phyloP scores from a whole-genome alignment of 2,329 filamentous ascomycete genomes.

The Colletotrichum sp. region DNA sequence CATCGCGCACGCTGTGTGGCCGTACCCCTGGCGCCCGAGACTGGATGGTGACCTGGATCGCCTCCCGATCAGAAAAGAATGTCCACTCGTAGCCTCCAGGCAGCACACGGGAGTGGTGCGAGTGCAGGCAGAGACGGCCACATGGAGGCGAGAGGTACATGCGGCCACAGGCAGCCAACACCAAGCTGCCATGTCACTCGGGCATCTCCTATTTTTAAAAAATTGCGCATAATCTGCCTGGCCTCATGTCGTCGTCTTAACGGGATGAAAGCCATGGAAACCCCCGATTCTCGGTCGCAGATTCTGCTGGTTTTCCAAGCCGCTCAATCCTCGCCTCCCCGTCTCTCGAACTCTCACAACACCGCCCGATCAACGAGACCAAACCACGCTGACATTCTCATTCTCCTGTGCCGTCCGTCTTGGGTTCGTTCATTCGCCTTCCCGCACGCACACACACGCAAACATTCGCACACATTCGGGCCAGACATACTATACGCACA shows the following conservation, averaged over 20 bases:
- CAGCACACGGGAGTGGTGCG: neutral
- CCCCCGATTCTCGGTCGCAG: neutral
- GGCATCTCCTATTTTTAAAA: slow-evolving; percentile 3
- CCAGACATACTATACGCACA: neutral
- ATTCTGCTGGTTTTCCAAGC: neutral
- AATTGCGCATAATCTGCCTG: neutral
- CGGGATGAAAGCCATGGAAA: slow-evolving; percentile 14
- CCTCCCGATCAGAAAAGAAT: neutral
- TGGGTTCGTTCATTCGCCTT: neutral
- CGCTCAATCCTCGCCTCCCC: neutral
- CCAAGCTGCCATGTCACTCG: neutral
- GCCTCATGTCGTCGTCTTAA: neutral
- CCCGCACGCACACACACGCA: neutral
- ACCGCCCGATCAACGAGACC: neutral
- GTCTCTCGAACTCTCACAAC: neutral
- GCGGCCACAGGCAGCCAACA: too few relatives aligned
- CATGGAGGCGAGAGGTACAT: neutral
- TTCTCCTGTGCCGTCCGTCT: neutral
- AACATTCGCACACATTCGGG: neutral
- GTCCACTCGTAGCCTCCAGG: neutral
- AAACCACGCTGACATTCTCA: neutral
- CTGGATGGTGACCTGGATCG: neutral
- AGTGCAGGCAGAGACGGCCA: neutral
- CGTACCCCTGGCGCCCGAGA: neutral
- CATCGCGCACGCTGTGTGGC: neutral